Conservation (phyloP, 2,329 filamentous ascomycete genomes). For the Sarocladium kiliense region DNA sequence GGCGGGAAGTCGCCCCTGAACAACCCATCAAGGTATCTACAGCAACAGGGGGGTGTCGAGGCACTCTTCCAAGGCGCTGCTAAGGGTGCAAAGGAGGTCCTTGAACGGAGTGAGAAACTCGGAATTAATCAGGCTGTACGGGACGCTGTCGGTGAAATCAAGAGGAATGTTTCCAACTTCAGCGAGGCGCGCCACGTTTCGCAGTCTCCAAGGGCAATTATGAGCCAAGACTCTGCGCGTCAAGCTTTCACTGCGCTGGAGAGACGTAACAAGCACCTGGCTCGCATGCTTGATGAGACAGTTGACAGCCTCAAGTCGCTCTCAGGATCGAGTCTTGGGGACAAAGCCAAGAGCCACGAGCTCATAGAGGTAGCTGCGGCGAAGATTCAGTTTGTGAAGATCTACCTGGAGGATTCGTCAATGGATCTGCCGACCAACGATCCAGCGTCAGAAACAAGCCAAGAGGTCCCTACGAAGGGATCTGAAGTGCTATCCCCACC, state of each 20-base stretch:
- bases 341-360: slow-evolving; percentile 45
- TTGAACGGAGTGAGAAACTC: slow-evolving; percentile 68
- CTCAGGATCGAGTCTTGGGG: slow-evolving; percentile 44
- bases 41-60: slow-evolving; percentile 59
- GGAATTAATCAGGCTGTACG: slow-evolving; percentile 76
- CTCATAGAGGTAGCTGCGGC: slow-evolving; percentile 54
- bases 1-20: slow-evolving; percentile 39
- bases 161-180: slow-evolving; percentile 66
- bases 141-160: slow-evolving; percentile 76
- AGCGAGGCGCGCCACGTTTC: slow-evolving; percentile 43
- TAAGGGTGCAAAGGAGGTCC: slow-evolving; percentile 68
- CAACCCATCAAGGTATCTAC: slow-evolving; percentile 45
- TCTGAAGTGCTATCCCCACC: background rate
- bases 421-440: slow-evolving; percentile 37
- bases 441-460: background rate
- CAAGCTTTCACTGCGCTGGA: slow-evolving; percentile 38
- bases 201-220: slow-evolving; percentile 32
- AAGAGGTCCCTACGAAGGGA: background rate
- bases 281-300: slow-evolving; percentile 62
- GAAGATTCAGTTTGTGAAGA: slow-evolving; percentile 61
- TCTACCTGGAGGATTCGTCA: slow-evolving; percentile 54
- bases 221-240: slow-evolving; percentile 25
- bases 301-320: slow-evolving; percentile 58
- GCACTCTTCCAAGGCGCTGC: slow-evolving; percentile 71
- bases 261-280: slow-evolving; percentile 60